Conservation (phyloP, 108 stramenopile species). For the Schizochytrium sp. region DNA sequence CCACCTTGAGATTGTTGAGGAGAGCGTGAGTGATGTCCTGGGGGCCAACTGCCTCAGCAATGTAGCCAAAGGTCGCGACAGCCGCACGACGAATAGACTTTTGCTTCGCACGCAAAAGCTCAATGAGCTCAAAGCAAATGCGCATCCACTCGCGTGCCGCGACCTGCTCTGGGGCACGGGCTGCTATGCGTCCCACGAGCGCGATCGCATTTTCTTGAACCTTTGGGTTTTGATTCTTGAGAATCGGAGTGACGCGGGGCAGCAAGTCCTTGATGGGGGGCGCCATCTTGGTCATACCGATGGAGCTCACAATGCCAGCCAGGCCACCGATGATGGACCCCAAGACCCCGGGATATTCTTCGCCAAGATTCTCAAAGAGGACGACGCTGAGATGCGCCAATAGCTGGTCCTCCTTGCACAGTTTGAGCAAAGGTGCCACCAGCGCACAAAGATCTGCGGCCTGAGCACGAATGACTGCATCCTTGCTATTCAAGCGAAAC, state of each 20-base stretch:
- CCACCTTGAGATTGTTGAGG: conserved; percentile 95
- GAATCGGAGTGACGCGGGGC: conserved; percentile 92
- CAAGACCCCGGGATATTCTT: conserved; percentile 94
- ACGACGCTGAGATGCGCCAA: conserved; percentile 98
- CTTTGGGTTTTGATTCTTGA: conserved; percentile 95
- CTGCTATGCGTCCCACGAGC: conserved; percentile 92
- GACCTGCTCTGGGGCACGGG: conserved; percentile 91
- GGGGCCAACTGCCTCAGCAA: conserved; percentile 96
- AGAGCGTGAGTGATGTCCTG: conserved; percentile 96
- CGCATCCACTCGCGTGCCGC: conserved; percentile 99
- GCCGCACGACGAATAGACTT: conserved; percentile 92
- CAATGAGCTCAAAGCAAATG: conserved; percentile 96
- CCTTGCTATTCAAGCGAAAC: conserved; percentile 95
- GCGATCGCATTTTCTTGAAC: conserved; percentile 97
- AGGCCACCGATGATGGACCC: conserved; percentile 88
- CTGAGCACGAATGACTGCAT: conserved; percentile 94
- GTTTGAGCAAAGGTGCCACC: conserved; percentile 94
- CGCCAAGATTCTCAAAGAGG: conserved; percentile 96
- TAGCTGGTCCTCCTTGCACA: conserved; percentile 91
- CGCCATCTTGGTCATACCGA: conserved; percentile 97
- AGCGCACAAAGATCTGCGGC: conserved; percentile 93
- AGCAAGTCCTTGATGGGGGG: conserved; percentile 92
- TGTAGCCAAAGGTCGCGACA: conserved; percentile 98
- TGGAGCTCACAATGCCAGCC: conserved; percentile 89
- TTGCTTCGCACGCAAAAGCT: conserved; percentile 95